These are phyloP conservation scores for Suaeda aralocaspica DNA, from an alignment of 148 eudicot genomes.

Conservation along the genomic window DNA sequence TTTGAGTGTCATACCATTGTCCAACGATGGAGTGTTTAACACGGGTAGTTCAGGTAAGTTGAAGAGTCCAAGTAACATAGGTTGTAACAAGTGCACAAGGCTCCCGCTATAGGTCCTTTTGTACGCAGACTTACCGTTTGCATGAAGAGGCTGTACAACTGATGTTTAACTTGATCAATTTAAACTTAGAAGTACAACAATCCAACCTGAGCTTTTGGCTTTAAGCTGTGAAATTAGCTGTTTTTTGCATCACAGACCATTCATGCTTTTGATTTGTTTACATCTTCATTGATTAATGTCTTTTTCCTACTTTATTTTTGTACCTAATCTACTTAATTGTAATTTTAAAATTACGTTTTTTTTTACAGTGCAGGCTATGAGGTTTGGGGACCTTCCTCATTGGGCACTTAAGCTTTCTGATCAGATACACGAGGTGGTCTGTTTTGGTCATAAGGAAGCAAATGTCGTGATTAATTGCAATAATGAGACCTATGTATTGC, in stretches of 20 bases:
- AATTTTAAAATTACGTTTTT: neutral
- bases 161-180: no score
- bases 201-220: neutral
- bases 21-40: no score
- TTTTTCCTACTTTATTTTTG: neutral
- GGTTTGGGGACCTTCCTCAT: conserved; percentile 74
- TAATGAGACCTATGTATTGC: conserved; percentile 38
- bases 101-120: no score
- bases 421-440: conserved; percentile 40
- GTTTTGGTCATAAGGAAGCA: conserved; percentile 26
- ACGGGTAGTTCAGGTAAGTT: no score
- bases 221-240: neutral
- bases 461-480: conserved; percentile 22
- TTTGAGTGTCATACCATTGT: no score
- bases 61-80: no score
- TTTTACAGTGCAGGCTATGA: conserved; percentile 60
- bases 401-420: conserved; percentile 73
- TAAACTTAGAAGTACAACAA: neutral
- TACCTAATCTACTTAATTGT: neutral
- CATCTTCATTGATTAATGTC: no score
- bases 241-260: neutral
- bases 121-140: no score
- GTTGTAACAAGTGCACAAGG: no score
- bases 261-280: neutral
- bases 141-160: no score